Percentiles rank a stretch among this genome's conserved stretches.
Evolutionary conservation across 306 rosid genomes (phyloP).

Genomic region (Ormosia emarginata): DNA sequence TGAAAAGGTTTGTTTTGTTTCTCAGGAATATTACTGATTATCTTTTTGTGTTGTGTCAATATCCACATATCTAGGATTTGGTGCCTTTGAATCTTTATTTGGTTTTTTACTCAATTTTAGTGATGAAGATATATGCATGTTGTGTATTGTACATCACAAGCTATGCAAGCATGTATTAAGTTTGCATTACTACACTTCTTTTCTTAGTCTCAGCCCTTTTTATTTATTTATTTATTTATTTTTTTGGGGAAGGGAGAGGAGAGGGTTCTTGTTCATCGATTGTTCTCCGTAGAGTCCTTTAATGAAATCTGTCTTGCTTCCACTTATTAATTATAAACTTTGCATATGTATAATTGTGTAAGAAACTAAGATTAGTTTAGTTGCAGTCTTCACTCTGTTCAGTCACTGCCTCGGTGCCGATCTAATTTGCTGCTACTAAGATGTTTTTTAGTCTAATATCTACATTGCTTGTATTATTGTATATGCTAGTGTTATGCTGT

Average conservation of each 20-base stretch:
- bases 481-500: neutral
- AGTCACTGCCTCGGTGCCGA: neutral
- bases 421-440: neutral
- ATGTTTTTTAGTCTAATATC: neutral
- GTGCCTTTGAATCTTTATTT: constrained; percentile 7
- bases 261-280: neutral
- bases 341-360: too few relatives aligned
- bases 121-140: neutral
- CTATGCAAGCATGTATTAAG: neutral
- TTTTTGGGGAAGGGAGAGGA: neutral
- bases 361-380: neutral
- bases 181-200: neutral
- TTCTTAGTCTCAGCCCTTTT: neutral
- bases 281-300: neutral
- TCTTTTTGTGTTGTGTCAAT: neutral
- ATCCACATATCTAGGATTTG: neutral
- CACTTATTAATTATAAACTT: neutral
- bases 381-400: neutral
- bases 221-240: neutral
- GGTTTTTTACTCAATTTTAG: neutral
- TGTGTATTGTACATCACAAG: neutral
- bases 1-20: too few relatives aligned
- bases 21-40: neutral
- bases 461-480: too few relatives aligned
- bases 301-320: neutral